Evolutionary conservation across 2,329 filamentous ascomycete species (phyloP), one percentile per base, ranked within the genome.

Genomic region (Pseudogymnoascus sp.): DNA sequence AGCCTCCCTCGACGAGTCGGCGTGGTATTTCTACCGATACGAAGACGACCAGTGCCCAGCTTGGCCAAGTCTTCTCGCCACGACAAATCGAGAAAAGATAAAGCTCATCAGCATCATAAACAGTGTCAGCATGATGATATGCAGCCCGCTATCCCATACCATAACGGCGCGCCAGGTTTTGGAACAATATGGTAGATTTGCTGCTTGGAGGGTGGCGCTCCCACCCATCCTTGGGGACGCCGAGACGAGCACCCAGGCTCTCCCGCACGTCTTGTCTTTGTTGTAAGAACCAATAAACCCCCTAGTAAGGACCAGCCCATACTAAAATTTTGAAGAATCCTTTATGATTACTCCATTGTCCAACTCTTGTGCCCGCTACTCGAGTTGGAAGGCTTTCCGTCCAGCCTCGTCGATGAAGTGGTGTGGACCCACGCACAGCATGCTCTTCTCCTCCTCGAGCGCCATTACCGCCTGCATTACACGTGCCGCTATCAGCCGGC

Each of bases 211-310:
- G 26, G 60, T 67, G 12, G 48, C 65, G 2, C 63, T 72, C 21
- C 69, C 69, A n/a, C 26, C 18, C 8, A 19, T 26, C 3, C 64
- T 72, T 39, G 63, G 58, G 7, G 61, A 66, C 18, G 59, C 66
- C 23, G 64, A 69, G 3, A 60, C 33, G 3, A 63, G 63, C 10
- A 62, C 62, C 4, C 64, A 65, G 58, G 60, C 63, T 12, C 62
- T 71, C 48, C 70, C 71, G 7, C 70, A 72, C 66, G 65, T 70
- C 10, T 58, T 72, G 9, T 70, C 65, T 39, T 61, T 72, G 19
- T 60, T 70, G 70, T 72, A 66, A 61, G 70, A 64, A 35, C 26
- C 41, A 38, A 8, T 56, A n/a, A 38, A 21, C n/a, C n/a, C n/a
- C 34, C 5, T 12, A n/a, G 4, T 26, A 9, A 33, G 33, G 7